phyloP scores from a whole-genome alignment of 2,329 filamentous ascomycete species.

The Exophiala sp. region DNA sequence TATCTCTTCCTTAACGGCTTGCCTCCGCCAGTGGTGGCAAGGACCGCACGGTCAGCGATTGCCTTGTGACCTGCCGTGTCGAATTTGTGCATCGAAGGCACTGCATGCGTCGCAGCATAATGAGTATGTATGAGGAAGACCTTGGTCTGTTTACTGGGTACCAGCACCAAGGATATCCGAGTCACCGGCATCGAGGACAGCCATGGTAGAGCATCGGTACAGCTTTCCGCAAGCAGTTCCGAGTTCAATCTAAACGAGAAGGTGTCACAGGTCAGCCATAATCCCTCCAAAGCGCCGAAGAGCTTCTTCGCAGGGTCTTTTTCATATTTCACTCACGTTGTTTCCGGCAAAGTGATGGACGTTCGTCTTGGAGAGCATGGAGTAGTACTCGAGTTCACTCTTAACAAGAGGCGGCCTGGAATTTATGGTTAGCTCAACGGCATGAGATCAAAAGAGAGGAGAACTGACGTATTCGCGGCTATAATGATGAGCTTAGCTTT shows the following conservation, averaged over 20 bases:
- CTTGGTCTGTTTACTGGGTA: constrained; percentile 1
- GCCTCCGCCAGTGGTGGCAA: too few relatives aligned
- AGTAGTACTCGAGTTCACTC: constrained; percentile 82
- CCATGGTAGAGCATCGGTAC: constrained; percentile 97
- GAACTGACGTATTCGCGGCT: constrained; percentile 70
- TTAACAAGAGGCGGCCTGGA: constrained; percentile 80
- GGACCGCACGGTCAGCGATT: too few relatives aligned
- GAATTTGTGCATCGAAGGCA: too few relatives aligned
- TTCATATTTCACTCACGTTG: constrained; percentile 74
- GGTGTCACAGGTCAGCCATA: constrained; percentile 29
- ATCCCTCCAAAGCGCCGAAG: constrained; percentile 83
- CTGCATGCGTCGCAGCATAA: too few relatives aligned
- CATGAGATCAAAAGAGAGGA: too few relatives aligned
- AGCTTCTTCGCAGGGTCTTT: constrained; percentile 89
- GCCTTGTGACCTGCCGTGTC: too few relatives aligned
- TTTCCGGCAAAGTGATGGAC: constrained; percentile 98
- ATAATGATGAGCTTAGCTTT: constrained; percentile 99
- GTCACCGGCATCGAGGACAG: constrained; percentile 95
- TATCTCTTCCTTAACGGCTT: too few relatives aligned
- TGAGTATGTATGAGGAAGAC: too few relatives aligned
- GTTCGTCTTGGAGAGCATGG: constrained; percentile 58
- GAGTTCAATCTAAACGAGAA: constrained; percentile 75
- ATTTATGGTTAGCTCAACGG: too few relatives aligned
- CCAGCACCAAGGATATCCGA: constrained; percentile 82
- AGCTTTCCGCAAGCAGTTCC: constrained; percentile 98